Percentiles rank a stretch among this genome's conserved stretches.
phyloP scores from a whole-genome alignment of 257 asterid genomes.

The Haberlea rhodopensis region DNA sequence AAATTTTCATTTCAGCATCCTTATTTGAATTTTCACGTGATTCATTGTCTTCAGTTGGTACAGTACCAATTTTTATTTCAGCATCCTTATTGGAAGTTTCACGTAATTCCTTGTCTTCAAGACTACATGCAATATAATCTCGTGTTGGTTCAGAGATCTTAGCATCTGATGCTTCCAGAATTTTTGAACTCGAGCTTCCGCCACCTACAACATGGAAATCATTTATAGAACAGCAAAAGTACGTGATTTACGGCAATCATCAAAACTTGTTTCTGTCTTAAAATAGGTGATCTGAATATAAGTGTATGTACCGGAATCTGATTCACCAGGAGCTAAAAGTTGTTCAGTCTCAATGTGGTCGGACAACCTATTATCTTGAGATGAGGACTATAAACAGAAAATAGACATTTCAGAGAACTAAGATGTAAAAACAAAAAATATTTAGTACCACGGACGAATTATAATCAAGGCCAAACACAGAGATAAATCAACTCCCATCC shows the following conservation, averaged over 20 bases:
- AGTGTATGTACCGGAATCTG: slow-evolving; percentile 33
- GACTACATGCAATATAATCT: slow-evolving; percentile 17
- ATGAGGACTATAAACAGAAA: slow-evolving; percentile 38
- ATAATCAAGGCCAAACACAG: too few species aligned
- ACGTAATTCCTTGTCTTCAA: slow-evolving; percentile 7
- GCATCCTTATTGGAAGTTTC: slow-evolving; percentile 13
- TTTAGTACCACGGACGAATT: neutral
- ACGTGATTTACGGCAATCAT: slow-evolving; percentile 3
- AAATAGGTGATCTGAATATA: slow-evolving; percentile 1
- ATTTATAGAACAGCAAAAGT: slow-evolving; percentile 15
- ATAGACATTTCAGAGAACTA: slow-evolving; percentile 26
- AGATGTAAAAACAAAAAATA: slow-evolving; percentile 10
- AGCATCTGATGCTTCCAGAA: slow-evolving; percentile 23
- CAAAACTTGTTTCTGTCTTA: slow-evolving; percentile 1
- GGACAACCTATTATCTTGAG: slow-evolving; percentile 28
- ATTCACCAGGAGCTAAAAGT: slow-evolving; percentile 24
- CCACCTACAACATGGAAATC: slow-evolving; percentile 35
- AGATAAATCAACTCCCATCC: neutral
- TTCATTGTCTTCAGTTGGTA: neutral
- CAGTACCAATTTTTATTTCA: neutral
- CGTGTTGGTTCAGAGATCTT: slow-evolving; percentile 24
- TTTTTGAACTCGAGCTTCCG: slow-evolving; percentile 26
- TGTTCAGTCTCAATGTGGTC: slow-evolving; percentile 17
- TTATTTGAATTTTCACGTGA: slow-evolving; percentile 13
- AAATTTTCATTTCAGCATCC: slow-evolving; percentile 14